Percentiles rank a stretch among this genome's conserved stretches.
Evolutionary conservation across 2,329 filamentous ascomycete species (phyloP).

Genomic region (Ploettnerulaceae sp.): DNA sequence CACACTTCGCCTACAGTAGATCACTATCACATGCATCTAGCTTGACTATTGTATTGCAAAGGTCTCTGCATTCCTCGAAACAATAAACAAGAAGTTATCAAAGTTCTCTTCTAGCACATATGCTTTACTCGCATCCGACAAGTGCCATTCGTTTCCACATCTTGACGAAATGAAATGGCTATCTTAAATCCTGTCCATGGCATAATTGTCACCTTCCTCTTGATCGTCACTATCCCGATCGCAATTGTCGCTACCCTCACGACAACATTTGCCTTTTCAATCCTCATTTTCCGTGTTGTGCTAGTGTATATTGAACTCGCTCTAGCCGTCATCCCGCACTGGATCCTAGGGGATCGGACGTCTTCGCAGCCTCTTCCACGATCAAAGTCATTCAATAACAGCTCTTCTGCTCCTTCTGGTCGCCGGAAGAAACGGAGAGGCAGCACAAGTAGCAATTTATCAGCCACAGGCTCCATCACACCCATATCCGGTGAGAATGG

Average conservation of each 20-base stretch:
- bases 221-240: slow-evolving; percentile 58
- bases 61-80: neutral
- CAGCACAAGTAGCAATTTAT: slow-evolving; percentile 31
- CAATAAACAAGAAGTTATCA: slow-evolving; percentile 1
- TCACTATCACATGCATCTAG: neutral
- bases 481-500: slow-evolving; percentile 29
- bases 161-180: slow-evolving; percentile 40
- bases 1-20: neutral
- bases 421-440: slow-evolving; percentile 26
- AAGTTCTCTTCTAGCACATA: too few relatives aligned
- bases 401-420: neutral
- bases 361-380: neutral
- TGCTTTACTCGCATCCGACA: too few relatives aligned
- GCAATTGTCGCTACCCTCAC: slow-evolving; percentile 59
- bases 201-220: slow-evolving; percentile 57
- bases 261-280: slow-evolving; percentile 54
- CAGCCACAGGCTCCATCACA: slow-evolving; percentile 33
- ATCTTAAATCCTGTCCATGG: slow-evolving; percentile 50
- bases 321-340: slow-evolving; percentile 52
- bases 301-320: slow-evolving; percentile 61
- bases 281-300: slow-evolving; percentile 55
- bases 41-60: neutral
- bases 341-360: slow-evolving; percentile 37
- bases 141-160: slow-evolving; percentile 5
- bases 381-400: neutral